Base-by-base conservation (phyloP, 371 early-diverging fungal genomes). In the Cokeromyces recurvatus region DNA sequence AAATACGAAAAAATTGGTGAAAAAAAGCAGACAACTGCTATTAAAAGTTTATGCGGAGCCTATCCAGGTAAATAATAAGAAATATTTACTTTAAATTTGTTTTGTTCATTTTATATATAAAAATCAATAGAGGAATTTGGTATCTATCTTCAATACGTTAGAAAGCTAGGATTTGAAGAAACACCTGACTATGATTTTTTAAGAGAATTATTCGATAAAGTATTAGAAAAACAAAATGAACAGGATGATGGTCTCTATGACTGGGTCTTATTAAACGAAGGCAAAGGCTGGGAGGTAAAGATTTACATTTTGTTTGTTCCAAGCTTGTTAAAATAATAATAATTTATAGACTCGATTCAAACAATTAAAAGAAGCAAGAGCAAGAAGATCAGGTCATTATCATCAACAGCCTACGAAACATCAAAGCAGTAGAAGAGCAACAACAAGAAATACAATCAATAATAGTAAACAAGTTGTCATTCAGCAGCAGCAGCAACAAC, bases 1-100 rank as follows among this genome's bases (percentile, higher is more conserved):
- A 96, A 96, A 68, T 96, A 93, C 66, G 90, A 93, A 51, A 87
- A 84, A 60, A 96, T 98, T 62, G 86, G 89, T 25, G 89, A 95
- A 53, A 87, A 85, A 68, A 98, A 98, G 67, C 87, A 90, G 62
- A 71, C 74, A 2, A 86, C 86, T 1, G 48, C 70, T 10, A 73
- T 91, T 47, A 83, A 82, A 52, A 91, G 91, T 37, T 73, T 94
- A n/a, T 90, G 91, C 64, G 84, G 77, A n/a, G 82, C 78, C 3
- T 86, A 77, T 66, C 94, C 94, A 50, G 86, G 71, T 71, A 68
- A 46, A 32, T 15, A 24, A 31, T 1, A 21, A 21, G 3, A 22
- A 19, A 29, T 31, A 10, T 4, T 15, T 21, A 32, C 10, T 11
- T 2, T 25, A 6, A 15, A 29, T 8, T 14, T 22, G 25, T 40